Evolutionary conservation across 352 stramenopile species (phyloP), one percentile per base, ranked within the genome.

Genomic region (Salisapilia sapeloensis): DNA sequence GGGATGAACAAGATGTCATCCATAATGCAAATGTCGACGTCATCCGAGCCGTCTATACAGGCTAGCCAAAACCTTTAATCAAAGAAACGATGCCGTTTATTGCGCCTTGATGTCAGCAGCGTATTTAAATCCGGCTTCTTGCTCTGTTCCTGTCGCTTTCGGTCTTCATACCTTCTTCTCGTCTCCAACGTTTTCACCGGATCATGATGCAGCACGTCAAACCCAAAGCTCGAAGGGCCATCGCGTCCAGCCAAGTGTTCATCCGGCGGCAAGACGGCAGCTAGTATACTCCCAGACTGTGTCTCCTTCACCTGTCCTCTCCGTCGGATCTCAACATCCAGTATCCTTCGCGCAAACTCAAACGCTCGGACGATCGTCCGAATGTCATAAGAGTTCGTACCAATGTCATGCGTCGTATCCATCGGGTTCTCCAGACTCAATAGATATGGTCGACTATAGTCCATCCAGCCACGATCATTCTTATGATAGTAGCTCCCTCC

Each of bases 371-470:
- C 77, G 30, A 96, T 64, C 8, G 76, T 80, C 16, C 79, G 65
- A 33, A 96, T 92, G 14, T 93, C 65, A 63, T 89, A 97, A 35
- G 78, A 92, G 51, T 93, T 82, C 24, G 78, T 85, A 5, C 81
- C 86, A 8, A 97, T 90, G 52, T 97, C 87, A 9, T 86, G 59
- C 3, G 48, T 85, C 4, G 66, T 52, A 40, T 97, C 91, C 34
- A 96, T 81, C 22, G 91, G 91, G 56, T 97, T 97, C 50, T 97
- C 91, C 48, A 97, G 67, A 3, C 78, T 78, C 18, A 97, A 64
- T 4, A 85, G 59, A 44, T 91, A 92, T 17, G 79, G 75, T 14
- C 82, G 61, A 10, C 76, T 56, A 13, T 45, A 48, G 26, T 84
- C 64, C 33, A 61, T 76, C 70, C 74, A 86, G 33, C 38, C 29